Base-by-base conservation (phyloP, 441 rosid genomes). In the Euphorbia celastroides region DNA sequence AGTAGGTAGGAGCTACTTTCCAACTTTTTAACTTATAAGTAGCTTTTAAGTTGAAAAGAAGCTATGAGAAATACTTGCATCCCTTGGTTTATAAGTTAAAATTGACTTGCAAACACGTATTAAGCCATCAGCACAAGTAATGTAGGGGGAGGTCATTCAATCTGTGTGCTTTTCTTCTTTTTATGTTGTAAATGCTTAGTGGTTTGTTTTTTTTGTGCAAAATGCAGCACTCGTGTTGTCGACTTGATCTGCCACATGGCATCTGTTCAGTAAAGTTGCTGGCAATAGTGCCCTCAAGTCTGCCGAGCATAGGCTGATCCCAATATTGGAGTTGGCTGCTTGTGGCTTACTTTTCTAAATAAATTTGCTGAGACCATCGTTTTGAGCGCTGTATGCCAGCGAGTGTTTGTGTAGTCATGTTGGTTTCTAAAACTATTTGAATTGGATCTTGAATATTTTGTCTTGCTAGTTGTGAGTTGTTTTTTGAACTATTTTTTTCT, bases 161-260 rank as follows among this genome's bases (percentile, higher is more conserved):
- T 2, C n/a, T 14, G n/a, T n/a, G n/a, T n/a, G n/a, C n/a, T n/a
- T n/a, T n/a, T n/a, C n/a, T 20, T 20, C 22, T 48, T 17, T 17
- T 17, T 5, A 16, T 17, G 26, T 26, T 5, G 26, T 48, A 51
- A 20, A 51, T 51, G 56, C 56, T 51, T 19, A 51, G 0, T 19
- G 7, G 11, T 51, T 51, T 51, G 25, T 51, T 2, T 51, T 2
- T 51, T 19, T 51, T 51, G 26, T 13, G 5, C 22, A 17, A 48
- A 12, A 65, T 78, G 80, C 86, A 83, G 96, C 59, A 23, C 86
- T 20, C 92, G 97, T 36, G 93, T 87, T 5, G 83, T 91, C 0
- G 97, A 91, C 77, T 74, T 88, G 77, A 79, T 84, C 46, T 27
- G 56, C 22, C 88, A 91, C 64, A 83, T 88, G 75, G 72, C 87